phyloP scores from a whole-genome alignment of 2,329 filamentous ascomycete species.

The Alternaria brassicae region DNA sequence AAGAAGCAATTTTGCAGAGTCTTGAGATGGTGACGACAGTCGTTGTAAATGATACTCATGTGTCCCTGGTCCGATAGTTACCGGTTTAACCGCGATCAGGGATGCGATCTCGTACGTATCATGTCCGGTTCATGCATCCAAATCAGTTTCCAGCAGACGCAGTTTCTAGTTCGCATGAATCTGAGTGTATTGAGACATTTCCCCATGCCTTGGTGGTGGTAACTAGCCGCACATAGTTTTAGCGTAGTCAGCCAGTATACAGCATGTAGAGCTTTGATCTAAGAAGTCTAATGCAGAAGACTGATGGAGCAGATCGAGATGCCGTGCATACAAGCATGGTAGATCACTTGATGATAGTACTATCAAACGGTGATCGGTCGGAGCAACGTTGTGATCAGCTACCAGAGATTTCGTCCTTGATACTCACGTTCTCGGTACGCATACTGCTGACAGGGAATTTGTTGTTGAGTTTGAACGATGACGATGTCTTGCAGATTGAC shows the following conservation, averaged over 20 bases:
- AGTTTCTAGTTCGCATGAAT: background rate
- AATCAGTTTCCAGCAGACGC: background rate
- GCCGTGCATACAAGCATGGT: slow-evolving; percentile 7
- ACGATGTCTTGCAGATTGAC: background rate
- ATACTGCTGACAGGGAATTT: background rate
- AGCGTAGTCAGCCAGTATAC: slow-evolving; percentile 70
- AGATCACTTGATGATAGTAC: slow-evolving; percentile 4
- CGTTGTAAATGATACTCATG: background rate
- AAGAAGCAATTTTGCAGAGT: background rate
- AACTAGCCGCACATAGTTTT: slow-evolving; percentile 74
- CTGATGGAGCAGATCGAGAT: slow-evolving; percentile 55
- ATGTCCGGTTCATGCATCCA: background rate
- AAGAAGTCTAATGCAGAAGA: slow-evolving; percentile 66
- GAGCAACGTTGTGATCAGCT: slow-evolving; percentile 1
- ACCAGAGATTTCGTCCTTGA: background rate
- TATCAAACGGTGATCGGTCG: slow-evolving; percentile 5
- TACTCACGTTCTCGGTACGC: background rate
- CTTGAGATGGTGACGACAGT: background rate
- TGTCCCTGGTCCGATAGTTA: background rate
- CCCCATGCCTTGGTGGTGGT: background rate
- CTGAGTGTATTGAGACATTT: background rate
- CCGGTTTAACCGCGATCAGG: background rate
- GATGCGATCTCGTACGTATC: too few relatives aligned
- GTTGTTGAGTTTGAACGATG: background rate
- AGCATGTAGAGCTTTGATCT: slow-evolving; percentile 54